Evolutionary conservation across 140 eudicot genomes (phyloP), one percentile per base, ranked within the genome.

Genomic region (Stevia rebaudiana): DNA sequence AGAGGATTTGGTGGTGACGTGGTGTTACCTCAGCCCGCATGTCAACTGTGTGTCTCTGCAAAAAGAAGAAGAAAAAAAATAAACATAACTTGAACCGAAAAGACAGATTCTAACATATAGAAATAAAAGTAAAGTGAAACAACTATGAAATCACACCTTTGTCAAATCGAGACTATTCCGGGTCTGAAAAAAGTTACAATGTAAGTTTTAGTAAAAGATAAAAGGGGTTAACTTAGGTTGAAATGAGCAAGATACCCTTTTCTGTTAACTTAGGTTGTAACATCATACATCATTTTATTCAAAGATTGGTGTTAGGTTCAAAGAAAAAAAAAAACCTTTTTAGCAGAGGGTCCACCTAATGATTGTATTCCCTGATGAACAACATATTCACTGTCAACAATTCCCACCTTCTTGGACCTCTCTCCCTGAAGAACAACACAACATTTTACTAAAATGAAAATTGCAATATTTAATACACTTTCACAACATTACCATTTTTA

Each of bases 351-450:
- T 19, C 96, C 96, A 4, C 96, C 96, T 79, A 89, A 77, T 5
- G 95, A 80, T 50, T 89, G 95, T 70, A 80, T 83, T 22, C 95
- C 85, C 70, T 89, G 88, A 79, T 89, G 97, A 76, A 89, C 86
- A 50, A 89, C 43, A 36, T 83, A 89, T 70, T 89, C 95, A 33
- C 86, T 83, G 59, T 89, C 97, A 57, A 89, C 86, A 6, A 89
- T 83, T 74, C 97, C 97, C 22, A 89, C 86, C 61, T 89, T 89
- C 76, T 72, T 76, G 25, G 86, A 72, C 33, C 95, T 75, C 44
- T 86, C 95, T 35, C 97, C 97, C 97, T 89, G 69, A 51, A 53
- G 51, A 58, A n/a, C n/a, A n/a, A 50, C 10, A 28, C 17, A 82
- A 42, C 50, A 11, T 23, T 42, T 24, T 68, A 71, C 44, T 22